Percentiles rank a stretch among this genome's conserved stretches.
phyloP scores from a whole-genome alignment of 768 basidiomycete genomes.

The Albatrellus ellisii region DNA sequence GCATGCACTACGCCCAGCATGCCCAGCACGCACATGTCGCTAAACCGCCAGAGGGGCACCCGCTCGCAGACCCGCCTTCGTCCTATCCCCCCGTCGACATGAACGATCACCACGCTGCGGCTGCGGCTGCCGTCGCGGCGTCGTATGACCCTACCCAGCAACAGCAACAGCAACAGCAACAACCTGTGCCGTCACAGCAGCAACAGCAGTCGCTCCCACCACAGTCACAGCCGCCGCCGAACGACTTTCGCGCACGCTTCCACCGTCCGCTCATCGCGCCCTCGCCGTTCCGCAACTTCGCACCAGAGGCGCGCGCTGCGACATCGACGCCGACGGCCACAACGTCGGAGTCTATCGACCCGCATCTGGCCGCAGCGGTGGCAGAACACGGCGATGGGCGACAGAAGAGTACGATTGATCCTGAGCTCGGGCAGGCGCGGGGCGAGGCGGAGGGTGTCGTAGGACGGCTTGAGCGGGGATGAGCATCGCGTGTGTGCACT shows the following conservation, averaged over 20 bases:
- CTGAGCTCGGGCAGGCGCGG: slow-evolving; percentile 22
- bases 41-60: slow-evolving; percentile 19
- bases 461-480: slow-evolving; percentile 18
- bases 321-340: slow-evolving; percentile 5
- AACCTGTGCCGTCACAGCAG: not conserved
- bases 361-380: slow-evolving; percentile 10
- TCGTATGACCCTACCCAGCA: slow-evolving; percentile 3
- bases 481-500: not conserved
- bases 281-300: slow-evolving; percentile 36
- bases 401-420: slow-evolving; percentile 17
- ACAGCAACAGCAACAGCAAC: slow-evolving; percentile 7
- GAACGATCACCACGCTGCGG: slow-evolving; percentile 8
- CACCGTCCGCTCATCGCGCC: slow-evolving; percentile 47
- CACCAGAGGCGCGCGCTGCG: slow-evolving; percentile 6
- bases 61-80: slow-evolving; percentile 15
- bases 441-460: slow-evolving; percentile 23
- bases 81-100: slow-evolving; percentile 6
- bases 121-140: slow-evolving; percentile 13
- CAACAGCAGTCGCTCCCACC: not conserved
- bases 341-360: slow-evolving; percentile 14
- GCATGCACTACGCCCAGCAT: slow-evolving; percentile 32
- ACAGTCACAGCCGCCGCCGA: slow-evolving; percentile 22
- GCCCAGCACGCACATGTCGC: slow-evolving; percentile 11
- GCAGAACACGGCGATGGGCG: not conserved
- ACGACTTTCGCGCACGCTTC: slow-evolving; percentile 56